These are phyloP conservation scores for Capsella rubella DNA, from an alignment of 441 rosid genomes.

Conservation along the genomic window DNA sequence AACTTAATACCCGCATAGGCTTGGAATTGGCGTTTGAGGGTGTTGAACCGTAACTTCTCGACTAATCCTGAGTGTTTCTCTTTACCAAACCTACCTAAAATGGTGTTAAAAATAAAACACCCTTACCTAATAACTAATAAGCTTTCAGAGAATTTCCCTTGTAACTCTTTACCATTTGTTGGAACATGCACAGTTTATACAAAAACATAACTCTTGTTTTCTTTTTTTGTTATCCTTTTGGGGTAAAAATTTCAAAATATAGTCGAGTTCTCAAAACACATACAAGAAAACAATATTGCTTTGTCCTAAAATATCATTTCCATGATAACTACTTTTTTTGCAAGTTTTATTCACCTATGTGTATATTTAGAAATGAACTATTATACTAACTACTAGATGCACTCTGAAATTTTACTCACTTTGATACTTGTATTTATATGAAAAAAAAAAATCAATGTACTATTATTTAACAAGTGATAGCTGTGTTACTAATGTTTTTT, in stretches of 20 bases:
- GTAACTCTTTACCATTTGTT: neutral
- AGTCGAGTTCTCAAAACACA: neutral
- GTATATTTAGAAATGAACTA: neutral
- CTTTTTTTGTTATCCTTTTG: neutral
- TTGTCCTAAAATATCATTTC: neutral
- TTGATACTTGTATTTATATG: neutral
- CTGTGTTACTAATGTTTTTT: neutral
- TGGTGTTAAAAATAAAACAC: too few species aligned
- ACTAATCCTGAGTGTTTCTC: constrained; percentile 36
- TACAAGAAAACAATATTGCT: neutral
- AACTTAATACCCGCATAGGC: neutral
- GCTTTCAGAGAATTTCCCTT: constrained; percentile 5
- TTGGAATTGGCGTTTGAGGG: constrained; percentile 17
- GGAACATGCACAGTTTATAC: neutral
- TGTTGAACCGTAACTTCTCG: constrained; percentile 39
- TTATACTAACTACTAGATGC: neutral
- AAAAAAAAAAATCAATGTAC: neutral
- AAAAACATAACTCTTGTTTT: neutral
- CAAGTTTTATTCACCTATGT: neutral
- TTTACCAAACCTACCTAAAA: constrained; percentile 47
- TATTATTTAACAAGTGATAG: neutral
- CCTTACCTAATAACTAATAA: too few species aligned
- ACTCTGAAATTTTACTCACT: neutral
- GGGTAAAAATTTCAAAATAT: neutral
- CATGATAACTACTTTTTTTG: neutral